phyloP scores from a whole-genome alignment of 768 basidiomycete species.

The Amanita subjunquillea region DNA sequence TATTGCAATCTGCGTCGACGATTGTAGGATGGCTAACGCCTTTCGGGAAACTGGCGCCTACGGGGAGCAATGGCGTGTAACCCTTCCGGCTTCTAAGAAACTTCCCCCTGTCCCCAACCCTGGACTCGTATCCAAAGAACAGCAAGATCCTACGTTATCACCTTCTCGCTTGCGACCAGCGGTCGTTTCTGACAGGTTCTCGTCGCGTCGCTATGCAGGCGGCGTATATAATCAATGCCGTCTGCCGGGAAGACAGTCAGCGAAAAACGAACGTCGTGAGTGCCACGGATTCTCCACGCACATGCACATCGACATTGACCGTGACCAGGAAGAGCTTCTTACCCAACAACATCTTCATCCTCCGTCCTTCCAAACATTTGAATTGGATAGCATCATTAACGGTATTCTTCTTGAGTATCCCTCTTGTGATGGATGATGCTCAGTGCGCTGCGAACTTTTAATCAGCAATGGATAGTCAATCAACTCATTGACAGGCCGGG shows the following conservation, averaged over 20 bases:
- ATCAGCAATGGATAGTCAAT: conserved; percentile 2
- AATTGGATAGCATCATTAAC: conserved; percentile 7
- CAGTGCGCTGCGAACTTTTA: conserved; percentile 2
- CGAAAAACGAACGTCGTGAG: conserved; percentile 4
- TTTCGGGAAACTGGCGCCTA: too few relatives aligned
- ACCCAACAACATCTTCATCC: conserved; percentile 6
- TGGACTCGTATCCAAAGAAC: too few relatives aligned
- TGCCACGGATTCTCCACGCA: background rate
- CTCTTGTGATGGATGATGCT: background rate
- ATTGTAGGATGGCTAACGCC: too few relatives aligned
- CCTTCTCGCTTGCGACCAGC: conserved; percentile 8
- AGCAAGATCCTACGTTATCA: conserved; percentile 5
- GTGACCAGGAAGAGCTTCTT: conserved; percentile 5
- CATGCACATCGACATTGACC: background rate
- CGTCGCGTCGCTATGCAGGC: conserved; percentile 5
- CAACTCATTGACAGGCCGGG: background rate
- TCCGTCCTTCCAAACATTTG: conserved; percentile 1
- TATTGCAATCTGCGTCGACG: too few relatives aligned
- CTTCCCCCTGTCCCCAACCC: too few relatives aligned
- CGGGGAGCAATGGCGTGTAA: too few relatives aligned
- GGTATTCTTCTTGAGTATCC: conserved; percentile 7
- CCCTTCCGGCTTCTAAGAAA: too few relatives aligned
- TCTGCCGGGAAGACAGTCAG: background rate
- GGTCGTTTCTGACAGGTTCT: conserved; percentile 9
- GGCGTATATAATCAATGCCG: conserved; percentile 4